These are phyloP conservation scores for Citrus sp. DNA, from an alignment of 345 rosid species.

Conservation along the genomic window DNA sequence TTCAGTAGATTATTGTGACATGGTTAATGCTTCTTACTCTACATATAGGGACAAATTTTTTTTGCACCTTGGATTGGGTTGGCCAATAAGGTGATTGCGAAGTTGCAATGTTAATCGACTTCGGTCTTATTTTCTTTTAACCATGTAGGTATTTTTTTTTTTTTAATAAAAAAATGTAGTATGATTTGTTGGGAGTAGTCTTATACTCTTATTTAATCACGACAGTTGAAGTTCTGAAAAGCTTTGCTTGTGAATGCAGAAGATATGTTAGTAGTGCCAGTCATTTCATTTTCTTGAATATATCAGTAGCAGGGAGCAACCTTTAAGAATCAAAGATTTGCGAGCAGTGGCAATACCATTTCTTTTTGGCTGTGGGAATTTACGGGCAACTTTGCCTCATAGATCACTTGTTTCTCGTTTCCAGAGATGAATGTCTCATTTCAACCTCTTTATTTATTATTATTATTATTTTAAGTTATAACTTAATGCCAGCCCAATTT, in stretches of 20 bases:
- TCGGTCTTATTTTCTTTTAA: not conserved
- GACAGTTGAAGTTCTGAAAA: not conserved
- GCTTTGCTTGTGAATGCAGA: not conserved
- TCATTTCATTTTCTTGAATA: not conserved
- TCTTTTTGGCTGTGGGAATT: too few relatives aligned
- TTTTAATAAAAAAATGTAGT: not conserved
- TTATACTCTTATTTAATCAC: not conserved
- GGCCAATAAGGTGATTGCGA: slow-evolving; percentile 2
- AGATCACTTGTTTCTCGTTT: not conserved
- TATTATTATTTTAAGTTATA: too few relatives aligned
- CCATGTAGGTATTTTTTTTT: not conserved
- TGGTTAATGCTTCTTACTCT: not conserved
- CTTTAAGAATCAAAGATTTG: not conserved
- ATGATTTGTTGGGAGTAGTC: not conserved
- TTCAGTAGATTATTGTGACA: not conserved
- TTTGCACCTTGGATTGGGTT: not conserved
- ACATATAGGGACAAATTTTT: not conserved
- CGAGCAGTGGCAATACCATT: not conserved
- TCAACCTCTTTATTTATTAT: too few relatives aligned
- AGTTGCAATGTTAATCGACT: not conserved
- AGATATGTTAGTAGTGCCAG: not conserved
- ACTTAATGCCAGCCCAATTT: too few relatives aligned
- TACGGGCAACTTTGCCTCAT: not conserved
- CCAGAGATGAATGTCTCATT: too few relatives aligned
- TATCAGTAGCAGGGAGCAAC: not conserved